These are phyloP conservation scores for Triglochin maritima DNA, from an alignment of 106 monocot species.

Conservation along the genomic window DNA sequence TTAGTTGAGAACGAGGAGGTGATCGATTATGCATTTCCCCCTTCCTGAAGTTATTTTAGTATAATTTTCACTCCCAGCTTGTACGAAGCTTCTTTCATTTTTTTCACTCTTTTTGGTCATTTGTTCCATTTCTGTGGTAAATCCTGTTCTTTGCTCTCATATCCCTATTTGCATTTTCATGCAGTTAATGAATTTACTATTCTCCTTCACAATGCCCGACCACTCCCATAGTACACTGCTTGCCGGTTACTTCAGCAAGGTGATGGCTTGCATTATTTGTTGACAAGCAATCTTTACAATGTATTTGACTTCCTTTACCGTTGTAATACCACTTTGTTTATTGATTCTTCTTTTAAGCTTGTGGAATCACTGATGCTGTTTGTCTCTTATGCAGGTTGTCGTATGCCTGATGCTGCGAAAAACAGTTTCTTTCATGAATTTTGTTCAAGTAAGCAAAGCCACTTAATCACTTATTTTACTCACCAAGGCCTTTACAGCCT, in stretches of 20 bases:
- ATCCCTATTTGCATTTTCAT: background rate
- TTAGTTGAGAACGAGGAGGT: conserved; percentile 78
- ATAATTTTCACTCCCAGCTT: background rate
- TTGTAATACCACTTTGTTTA: too few species aligned
- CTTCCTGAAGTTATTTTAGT: background rate
- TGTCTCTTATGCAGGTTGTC: conserved; percentile 39
- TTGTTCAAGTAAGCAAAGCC: conserved; percentile 52
- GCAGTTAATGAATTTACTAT: conserved; percentile 57
- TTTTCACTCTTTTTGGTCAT: background rate
- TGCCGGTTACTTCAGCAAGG: conserved; percentile 87
- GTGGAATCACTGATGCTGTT: too few species aligned
- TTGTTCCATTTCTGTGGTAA: background rate
- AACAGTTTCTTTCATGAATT: conserved; percentile 47
- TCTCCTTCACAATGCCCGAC: conserved; percentile 78
- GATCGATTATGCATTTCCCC: background rate
- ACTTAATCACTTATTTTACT: background rate
- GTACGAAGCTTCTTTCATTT: background rate
- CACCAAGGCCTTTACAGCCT: too few species aligned
- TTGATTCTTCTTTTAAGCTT: too few species aligned
- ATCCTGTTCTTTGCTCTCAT: background rate
- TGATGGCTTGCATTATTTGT: conserved; percentile 5
- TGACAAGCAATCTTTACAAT: background rate
- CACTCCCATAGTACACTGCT: conserved; percentile 39
- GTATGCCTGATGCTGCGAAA: conserved; percentile 67
- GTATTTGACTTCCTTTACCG: background rate